Percentiles rank a stretch among this genome's conserved stretches.
Evolutionary conservation across 1,284 basidiomycete species (phyloP).

Genomic region (Ustilago shanxiensis): DNA sequence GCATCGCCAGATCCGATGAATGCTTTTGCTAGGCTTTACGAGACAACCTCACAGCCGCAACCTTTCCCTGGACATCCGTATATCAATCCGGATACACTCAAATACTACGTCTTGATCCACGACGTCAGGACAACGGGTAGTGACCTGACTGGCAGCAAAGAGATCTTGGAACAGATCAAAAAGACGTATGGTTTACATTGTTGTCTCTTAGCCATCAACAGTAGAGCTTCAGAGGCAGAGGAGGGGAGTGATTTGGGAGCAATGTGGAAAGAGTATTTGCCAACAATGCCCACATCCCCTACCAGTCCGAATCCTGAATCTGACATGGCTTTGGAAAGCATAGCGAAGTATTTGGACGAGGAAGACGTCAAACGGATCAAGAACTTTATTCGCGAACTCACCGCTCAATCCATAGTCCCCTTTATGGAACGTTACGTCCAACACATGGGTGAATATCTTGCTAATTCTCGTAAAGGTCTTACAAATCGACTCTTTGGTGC

Average conservation of each 20-base stretch:
- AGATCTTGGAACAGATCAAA: conserved; percentile 62
- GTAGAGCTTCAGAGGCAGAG: conserved; percentile 26
- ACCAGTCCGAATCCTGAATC: neutral
- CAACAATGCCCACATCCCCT: conserved; percentile 17
- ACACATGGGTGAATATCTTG: conserved; percentile 93
- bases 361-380: conserved; percentile 84
- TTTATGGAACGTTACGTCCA: conserved; percentile 95
- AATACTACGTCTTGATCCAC: conserved; percentile 67
- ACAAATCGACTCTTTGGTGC: conserved; percentile 80
- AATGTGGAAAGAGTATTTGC: conserved; percentile 30
- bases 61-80: conserved; percentile 57
- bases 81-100: conserved; percentile 61
- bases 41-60: conserved; percentile 38
- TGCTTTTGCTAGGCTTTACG: conserved; percentile 65
- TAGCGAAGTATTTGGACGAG: conserved; percentile 74
- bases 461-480: conserved; percentile 84
- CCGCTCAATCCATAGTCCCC: conserved; percentile 89
- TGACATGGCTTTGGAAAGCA: neutral
- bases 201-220: conserved; percentile 65
- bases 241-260: conserved; percentile 29
- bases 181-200: conserved; percentile 68
- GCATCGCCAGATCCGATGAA: conserved; percentile 65
- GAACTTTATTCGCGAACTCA: conserved; percentile 87
- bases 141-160: conserved; percentile 55
- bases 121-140: conserved; percentile 51